A percentile compares a stretch with the other conserved stretches of the same genome.
Evolutionary conservation across 768 basidiomycete species (phyloP).

Genomic region (Astraeus odoratus): DNA sequence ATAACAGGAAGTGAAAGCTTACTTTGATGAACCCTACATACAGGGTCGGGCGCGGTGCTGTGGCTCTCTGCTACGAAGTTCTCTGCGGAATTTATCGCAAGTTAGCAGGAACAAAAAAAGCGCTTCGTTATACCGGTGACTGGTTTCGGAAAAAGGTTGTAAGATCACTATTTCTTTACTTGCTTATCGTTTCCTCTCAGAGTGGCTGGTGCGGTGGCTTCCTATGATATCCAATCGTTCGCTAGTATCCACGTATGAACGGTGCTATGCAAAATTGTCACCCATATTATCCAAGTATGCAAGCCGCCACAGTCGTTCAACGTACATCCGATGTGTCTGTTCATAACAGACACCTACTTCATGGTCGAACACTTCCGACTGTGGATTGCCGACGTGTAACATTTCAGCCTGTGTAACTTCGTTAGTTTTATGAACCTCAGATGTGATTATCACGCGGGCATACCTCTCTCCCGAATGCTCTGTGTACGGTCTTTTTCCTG

Average conservation of each 20-base stretch:
- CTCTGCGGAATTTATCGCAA: not conserved
- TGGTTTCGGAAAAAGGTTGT: too few relatives aligned
- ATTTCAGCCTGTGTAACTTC: not conserved
- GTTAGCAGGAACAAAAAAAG: too few relatives aligned
- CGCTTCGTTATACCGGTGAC: too few relatives aligned
- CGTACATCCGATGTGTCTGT: slow-evolving; percentile 63
- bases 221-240: slow-evolving; percentile 43
- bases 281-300: slow-evolving; percentile 27
- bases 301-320: slow-evolving; percentile 74
- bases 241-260: slow-evolving; percentile 7
- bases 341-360: slow-evolving; percentile 51
- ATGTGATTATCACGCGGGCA: too few relatives aligned
- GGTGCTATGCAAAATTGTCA: slow-evolving; percentile 18
- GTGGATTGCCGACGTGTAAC: too few relatives aligned
- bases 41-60: slow-evolving; percentile 98
- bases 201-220: slow-evolving; percentile 99
- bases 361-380: slow-evolving; percentile 47
- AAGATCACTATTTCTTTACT: too few relatives aligned
- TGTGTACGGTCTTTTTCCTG: too few relatives aligned
- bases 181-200: slow-evolving; percentile 31
- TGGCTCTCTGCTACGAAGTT: slow-evolving; percentile 93
- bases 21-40: slow-evolving; percentile 99
- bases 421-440: not conserved
- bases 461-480: too few relatives aligned
- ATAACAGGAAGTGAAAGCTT: slow-evolving; percentile 99